phyloP scores from a whole-genome alignment of 2,329 filamentous ascomycete species.

The Botryotinia calthae region DNA sequence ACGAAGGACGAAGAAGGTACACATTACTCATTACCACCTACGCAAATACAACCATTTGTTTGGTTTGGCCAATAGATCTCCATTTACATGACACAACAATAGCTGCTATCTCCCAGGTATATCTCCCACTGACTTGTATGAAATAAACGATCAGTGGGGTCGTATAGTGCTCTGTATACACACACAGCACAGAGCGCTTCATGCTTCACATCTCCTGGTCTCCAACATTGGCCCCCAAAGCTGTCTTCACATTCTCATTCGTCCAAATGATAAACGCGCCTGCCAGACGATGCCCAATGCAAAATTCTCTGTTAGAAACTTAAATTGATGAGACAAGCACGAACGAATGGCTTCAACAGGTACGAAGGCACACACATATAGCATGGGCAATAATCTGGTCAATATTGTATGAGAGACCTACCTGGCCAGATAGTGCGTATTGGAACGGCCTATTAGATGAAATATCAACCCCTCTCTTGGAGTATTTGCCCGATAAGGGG shows the following conservation, averaged over 20 bases:
- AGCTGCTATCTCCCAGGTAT: background rate
- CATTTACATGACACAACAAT: background rate
- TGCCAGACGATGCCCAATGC: constrained; percentile 19
- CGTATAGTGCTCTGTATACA: background rate
- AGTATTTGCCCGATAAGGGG: background rate
- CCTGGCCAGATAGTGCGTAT: background rate
- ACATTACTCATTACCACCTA: background rate
- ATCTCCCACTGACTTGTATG: background rate
- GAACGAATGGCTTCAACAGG: background rate
- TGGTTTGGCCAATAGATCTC: background rate
- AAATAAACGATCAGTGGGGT: constrained; percentile 12
- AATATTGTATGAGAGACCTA: background rate
- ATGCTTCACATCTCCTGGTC: constrained; percentile 1
- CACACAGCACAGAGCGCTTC: constrained; percentile 10
- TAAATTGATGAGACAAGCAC: constrained; percentile 18
- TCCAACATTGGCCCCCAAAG: background rate
- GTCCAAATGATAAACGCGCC: background rate
- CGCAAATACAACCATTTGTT: background rate
- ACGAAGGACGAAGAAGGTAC: background rate
- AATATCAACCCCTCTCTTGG: background rate
- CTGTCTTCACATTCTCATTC: constrained; percentile 6
- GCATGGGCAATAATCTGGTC: background rate
- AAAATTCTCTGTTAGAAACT: constrained; percentile 16
- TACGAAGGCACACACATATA: background rate
- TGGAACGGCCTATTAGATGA: background rate